Evolutionary conservation across 2,329 filamentous ascomycete species (phyloP).

Genomic region (Mycocentrospora acerina): DNA sequence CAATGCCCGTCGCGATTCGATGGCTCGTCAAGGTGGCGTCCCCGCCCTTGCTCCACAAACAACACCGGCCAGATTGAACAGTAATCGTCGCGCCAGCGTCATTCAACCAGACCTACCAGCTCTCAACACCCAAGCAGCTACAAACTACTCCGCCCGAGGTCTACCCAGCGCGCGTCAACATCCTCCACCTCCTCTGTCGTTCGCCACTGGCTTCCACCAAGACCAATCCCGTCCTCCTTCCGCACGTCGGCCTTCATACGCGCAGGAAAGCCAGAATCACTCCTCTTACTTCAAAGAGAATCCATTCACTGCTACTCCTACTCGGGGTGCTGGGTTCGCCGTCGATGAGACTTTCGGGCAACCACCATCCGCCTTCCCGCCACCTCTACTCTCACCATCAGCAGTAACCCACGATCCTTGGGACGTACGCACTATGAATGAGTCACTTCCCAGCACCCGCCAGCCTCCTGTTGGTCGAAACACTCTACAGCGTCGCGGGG

Average conservation of each 20-base stretch:
- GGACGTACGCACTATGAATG: slow-evolving; percentile 11
- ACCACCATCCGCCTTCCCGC: not conserved
- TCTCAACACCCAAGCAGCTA: slow-evolving; percentile 10
- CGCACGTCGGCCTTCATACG: slow-evolving; percentile 22
- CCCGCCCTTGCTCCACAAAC: slow-evolving; percentile 14
- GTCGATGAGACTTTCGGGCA: not conserved
- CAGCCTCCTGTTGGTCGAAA: slow-evolving; percentile 4
- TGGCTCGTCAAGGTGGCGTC: slow-evolving; percentile 24
- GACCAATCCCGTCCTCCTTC: slow-evolving; percentile 18
- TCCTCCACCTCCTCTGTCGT: slow-evolving; percentile 20
- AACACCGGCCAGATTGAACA: slow-evolving; percentile 16
- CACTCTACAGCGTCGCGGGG: slow-evolving; percentile 7
- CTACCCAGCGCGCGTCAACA: slow-evolving; percentile 18
- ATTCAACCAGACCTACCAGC: slow-evolving; percentile 23
- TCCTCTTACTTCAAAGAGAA: too few relatives aligned
- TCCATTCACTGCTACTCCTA: slow-evolving; percentile 18
- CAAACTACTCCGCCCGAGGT: slow-evolving; percentile 12
- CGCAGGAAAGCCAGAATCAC: slow-evolving; percentile 9
- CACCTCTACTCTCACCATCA: slow-evolving; percentile 7
- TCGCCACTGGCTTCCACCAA: slow-evolving; percentile 17
- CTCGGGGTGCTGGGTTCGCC: slow-evolving; percentile 6
- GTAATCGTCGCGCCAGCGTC: slow-evolving; percentile 24
- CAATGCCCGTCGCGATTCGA: slow-evolving; percentile 15
- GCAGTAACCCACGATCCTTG: slow-evolving; percentile 3
- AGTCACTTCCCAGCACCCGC: slow-evolving; percentile 7